Conservation (phyloP, 1,139 yeast genomes). For the Suhomyces bokatorum region DNA sequence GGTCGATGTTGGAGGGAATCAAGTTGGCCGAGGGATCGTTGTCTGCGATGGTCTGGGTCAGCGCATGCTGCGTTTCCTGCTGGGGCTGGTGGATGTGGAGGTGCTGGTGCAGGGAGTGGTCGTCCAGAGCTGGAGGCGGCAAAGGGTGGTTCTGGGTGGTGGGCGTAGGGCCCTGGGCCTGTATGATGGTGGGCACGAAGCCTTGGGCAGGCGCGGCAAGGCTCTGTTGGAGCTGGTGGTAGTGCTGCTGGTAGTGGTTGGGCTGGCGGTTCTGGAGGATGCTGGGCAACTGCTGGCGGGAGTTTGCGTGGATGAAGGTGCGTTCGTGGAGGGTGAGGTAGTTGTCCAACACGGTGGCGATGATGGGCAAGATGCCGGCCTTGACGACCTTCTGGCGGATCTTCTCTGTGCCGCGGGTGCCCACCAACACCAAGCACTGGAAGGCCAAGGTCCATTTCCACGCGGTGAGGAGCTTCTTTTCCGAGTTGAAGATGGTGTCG, state of each 20-base stretch:
- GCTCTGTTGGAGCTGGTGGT: constrained; percentile 8
- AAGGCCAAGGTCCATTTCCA: constrained; percentile 98
- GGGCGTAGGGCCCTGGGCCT: neutral
- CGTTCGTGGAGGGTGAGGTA: constrained; percentile 54
- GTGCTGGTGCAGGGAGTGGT: constrained; percentile 7
- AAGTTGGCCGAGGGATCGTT: neutral
- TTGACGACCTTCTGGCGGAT: constrained; percentile 84
- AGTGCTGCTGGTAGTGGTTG: constrained; percentile 9
- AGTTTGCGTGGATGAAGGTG: constrained; percentile 36
- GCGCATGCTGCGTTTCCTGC: constrained; percentile 1
- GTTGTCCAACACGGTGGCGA: constrained; percentile 90
- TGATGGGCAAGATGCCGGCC: constrained; percentile 87
- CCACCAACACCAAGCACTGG: constrained; percentile 86
- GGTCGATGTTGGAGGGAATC: neutral
- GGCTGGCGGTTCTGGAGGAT: constrained; percentile 9
- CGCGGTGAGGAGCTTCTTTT: constrained; percentile 61
- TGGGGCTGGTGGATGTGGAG: constrained; percentile 9
- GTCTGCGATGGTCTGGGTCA: neutral
- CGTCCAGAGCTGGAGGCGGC: neutral
- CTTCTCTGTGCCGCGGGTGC: constrained; percentile 88
- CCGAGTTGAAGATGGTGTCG: constrained; percentile 45
- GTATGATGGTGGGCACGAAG: neutral
- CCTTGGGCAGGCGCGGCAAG: neutral
- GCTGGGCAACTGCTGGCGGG: constrained; percentile 16
- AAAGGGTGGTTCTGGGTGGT: neutral